Conservation (phyloP, 2,329 filamentous ascomycete genomes). For the Myriosclerotinia duriaeana region DNA sequence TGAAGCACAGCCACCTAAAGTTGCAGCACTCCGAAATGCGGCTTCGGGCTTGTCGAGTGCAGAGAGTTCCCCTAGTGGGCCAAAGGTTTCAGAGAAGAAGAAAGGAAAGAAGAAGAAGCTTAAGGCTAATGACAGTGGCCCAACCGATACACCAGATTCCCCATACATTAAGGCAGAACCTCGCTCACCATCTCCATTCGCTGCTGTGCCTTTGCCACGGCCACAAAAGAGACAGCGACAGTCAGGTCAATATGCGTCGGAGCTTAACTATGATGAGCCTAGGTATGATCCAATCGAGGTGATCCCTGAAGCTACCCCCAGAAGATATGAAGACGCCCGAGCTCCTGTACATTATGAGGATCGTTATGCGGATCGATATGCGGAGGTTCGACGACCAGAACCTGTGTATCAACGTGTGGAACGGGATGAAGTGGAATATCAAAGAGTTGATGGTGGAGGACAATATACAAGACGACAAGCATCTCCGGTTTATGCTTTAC, state of each 20-base stretch:
- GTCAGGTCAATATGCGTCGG: conserved; percentile 45
- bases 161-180: conserved; percentile 65
- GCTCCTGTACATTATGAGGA: conserved; percentile 31
- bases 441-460: conserved; percentile 27
- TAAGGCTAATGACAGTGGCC: conserved; percentile 45
- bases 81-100: conserved; percentile 50
- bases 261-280: conserved; percentile 49
- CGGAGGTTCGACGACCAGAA: conserved; percentile 33
- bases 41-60: conserved; percentile 53
- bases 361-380: conserved; percentile 32
- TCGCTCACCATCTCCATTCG: conserved; percentile 60
- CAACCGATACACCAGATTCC: conserved; percentile 46
- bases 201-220: conserved; percentile 52
- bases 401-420: conserved; percentile 36
- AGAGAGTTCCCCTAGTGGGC: conserved; percentile 56
- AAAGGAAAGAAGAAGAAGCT: conserved; percentile 56
- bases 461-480: conserved; percentile 33
- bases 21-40: conserved; percentile 54
- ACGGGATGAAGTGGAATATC: conserved; percentile 36
- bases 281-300: conserved; percentile 43
- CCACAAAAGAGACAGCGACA: conserved; percentile 59
- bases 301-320: conserved; percentile 28
- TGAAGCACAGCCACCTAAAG: conserved; percentile 50
- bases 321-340: conserved; percentile 31
- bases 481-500: conserved; percentile 37